Percentiles rank a stretch among this genome's conserved stretches.
phyloP scores from a whole-genome alignment of 225 moss, liverwort and hornwort species.

The Pseudisothecium myosuroides region DNA sequence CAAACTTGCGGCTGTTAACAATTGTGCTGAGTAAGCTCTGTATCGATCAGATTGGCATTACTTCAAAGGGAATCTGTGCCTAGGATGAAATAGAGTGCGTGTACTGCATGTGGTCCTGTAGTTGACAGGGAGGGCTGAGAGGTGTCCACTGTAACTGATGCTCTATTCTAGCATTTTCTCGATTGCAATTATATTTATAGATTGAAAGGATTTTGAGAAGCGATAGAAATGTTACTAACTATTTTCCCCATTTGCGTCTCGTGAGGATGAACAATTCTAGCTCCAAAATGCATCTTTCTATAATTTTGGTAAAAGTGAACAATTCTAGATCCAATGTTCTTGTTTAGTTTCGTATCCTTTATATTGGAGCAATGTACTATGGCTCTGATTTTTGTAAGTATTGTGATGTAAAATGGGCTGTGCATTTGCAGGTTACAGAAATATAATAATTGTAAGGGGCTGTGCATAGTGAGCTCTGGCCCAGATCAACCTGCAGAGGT shows the following conservation, averaged over 20 bases:
- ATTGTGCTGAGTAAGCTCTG: constrained; percentile 47
- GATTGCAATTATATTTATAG: neutral
- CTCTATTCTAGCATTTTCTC: neutral
- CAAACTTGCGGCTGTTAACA: constrained; percentile 50
- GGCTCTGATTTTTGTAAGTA: neutral
- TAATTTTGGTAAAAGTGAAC: neutral
- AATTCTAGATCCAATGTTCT: neutral
- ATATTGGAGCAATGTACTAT: neutral
- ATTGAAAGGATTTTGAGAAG: neutral
- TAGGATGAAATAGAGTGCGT: neutral
- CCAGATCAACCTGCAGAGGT: constrained; percentile 67
- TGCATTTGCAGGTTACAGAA: constrained; percentile 49
- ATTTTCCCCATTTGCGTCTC: neutral
- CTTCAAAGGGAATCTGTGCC: neutral
- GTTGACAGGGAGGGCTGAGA: neutral
- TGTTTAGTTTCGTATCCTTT: neutral
- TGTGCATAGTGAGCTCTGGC: constrained; percentile 52
- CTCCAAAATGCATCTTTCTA: neutral
- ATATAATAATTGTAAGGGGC: constrained; percentile 51
- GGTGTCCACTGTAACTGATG: neutral
- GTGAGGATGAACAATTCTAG: neutral
- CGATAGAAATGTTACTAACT: neutral
- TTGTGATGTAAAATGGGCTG: neutral
- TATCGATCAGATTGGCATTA: neutral
- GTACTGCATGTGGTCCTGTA: neutral